Evolutionary conservation across 176 grass and related monocot species (phyloP), one percentile per base, ranked within the genome.

Genomic region (Urochloa ruziziensis): DNA sequence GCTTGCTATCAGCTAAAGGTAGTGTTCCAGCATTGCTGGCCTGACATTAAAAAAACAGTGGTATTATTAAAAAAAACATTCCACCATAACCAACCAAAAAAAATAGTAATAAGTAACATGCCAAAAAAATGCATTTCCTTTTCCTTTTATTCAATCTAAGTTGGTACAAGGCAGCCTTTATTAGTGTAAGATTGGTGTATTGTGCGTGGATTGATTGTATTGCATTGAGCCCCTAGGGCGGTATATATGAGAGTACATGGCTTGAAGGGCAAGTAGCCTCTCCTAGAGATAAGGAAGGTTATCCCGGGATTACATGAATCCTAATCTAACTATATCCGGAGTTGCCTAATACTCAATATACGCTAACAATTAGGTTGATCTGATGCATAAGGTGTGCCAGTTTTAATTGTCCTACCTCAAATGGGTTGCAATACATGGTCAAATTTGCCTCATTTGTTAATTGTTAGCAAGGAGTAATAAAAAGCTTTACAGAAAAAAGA

Each of bases 51-150:
- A 69, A 52, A 70, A 70, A 28, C 19, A 62, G 15, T 72, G 24
- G 78, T 25, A 23, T 36, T 79, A 56, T 49, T 25, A 78, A 46
- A 71, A 74, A 74, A 80, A 75, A 40, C 6, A 67, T 59, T 74
- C 33, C 70, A 69, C 18, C 36, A 29, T 40, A 39, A 68, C 37
- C 34, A 64, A 18, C 23, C 76, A 16, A 23, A 58, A 8, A 18
- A 65, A 19, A 5, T 49, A 30, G 25, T 51, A 5, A 60, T 74
- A 59, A 39, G 17, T 33, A 89, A n/a, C 44, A 53, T 57, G 75
- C 29, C 12, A 65, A 37, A 65, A 58, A 72, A 32, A 23, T n/a
- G 19, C 48, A 34, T 37, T 39, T 56, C 11, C 8, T 42, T 18
- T 69, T 23, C 36, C 17, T 25, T n/a, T 39, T 71, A n/a, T 44